Evolutionary conservation across 2,329 filamentous ascomycete genomes (phyloP), one percentile per base, ranked within the genome.

Genomic region (Chrysoporthe puriensis): DNA sequence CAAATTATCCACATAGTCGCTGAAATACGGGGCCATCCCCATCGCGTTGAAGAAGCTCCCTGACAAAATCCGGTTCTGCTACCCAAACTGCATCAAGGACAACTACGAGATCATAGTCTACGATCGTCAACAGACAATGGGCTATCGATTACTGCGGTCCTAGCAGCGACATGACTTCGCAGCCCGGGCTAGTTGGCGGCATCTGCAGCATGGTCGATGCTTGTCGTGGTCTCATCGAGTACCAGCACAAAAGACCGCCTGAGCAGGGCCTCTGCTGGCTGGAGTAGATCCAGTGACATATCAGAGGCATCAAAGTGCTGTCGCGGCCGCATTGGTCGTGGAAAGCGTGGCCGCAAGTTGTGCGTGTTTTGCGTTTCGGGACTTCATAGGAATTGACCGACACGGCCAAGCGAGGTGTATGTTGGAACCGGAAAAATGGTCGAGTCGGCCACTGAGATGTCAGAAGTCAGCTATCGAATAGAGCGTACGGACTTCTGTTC

Each of bases 401-500:
- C 87, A 77, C 89, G 88, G 72, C 90, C 88, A 43, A 91, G 83
- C 0, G 89, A 91, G 1, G 91, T 88, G 14, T 90, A 90, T 0
- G 88, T 88, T 75, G 91, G 89, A 76, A 91, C 87, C 26, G 91
- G 88, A 77, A 90, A 89, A 9, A 89, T 89, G 66, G 91, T 83
- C 88, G 91, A 91, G 74, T 91, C 89, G 48, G 89, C 89, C 56
- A 91, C 52, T 56, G 14, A 9, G 8, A n/a, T 6, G 18, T 40
- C 14, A 56, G 34, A 5, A 36, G 52, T 56, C 13, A 36, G 52
- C 13, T n/a, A 8, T 36, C 13, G 6, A 11, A 36, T 14, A n/a
- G 48, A 52, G 2, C 26, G 16, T n/a, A 36, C 52, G 26, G 34
- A 36, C 52, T 79, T 74, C 91, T 88, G 74, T 91, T 89, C 67